Conservation (phyloP, 306 rosid genomes). For the Quercus glauca region DNA sequence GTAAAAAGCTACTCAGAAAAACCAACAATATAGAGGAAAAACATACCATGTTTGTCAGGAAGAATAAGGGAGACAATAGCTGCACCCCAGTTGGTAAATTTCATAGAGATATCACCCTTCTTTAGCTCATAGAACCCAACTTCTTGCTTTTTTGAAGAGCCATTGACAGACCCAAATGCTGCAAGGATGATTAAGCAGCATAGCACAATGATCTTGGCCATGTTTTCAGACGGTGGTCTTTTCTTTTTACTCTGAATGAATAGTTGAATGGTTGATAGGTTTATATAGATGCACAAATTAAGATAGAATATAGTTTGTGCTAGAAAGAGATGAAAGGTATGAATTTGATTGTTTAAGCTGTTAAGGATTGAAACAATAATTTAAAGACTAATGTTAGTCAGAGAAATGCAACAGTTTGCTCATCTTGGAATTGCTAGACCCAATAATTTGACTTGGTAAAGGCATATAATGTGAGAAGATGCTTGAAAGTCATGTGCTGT, state of each 20-base stretch:
- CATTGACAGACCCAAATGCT: constrained; percentile 33
- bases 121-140: constrained; percentile 40
- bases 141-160: constrained; percentile 7
- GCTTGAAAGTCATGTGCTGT: not conserved
- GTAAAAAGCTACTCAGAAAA: not conserved
- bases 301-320: too few relatives aligned
- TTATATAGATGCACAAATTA: too few relatives aligned
- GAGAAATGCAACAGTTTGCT: too few relatives aligned
- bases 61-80: constrained; percentile 37
- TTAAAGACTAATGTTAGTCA: too few relatives aligned
- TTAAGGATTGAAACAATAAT: too few relatives aligned
- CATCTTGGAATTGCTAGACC: not conserved
- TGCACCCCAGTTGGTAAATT: constrained; percentile 67
- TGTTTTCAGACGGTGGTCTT: not conserved
- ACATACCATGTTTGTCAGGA: constrained; percentile 55
- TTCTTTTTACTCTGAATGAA: too few relatives aligned
- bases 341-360: too few relatives aligned
- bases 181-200: constrained; percentile 34
- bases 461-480: not conserved
- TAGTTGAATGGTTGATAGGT: too few relatives aligned
- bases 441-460: not conserved
- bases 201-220: constrained; percentile 25
- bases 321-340: too few relatives aligned
- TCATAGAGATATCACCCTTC: constrained; percentile 39
- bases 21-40: not conserved